Percentiles rank a stretch among this genome's conserved stretches.
Evolutionary conservation across 2,329 filamentous ascomycete genomes (phyloP).

Genomic region (Zasmidium citrigriseum): DNA sequence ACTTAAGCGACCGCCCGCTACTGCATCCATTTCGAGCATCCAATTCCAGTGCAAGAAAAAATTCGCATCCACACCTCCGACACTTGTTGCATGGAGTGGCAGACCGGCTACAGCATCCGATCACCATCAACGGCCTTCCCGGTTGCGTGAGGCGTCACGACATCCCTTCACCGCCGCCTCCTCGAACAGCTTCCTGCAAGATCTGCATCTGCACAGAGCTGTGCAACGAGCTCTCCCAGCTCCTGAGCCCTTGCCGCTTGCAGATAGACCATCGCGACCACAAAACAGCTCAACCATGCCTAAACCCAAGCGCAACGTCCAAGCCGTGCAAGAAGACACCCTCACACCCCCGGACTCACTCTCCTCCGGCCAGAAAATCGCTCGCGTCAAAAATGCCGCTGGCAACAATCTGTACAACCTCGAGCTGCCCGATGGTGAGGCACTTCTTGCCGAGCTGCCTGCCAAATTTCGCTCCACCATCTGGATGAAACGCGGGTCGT

Average conservation of each 20-base stretch:
- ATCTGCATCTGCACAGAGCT: too few species aligned
- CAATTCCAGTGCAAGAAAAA: neutral
- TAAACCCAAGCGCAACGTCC: conserved; percentile 73
- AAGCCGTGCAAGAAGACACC: conserved; percentile 75
- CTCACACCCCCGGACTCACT: conserved; percentile 59
- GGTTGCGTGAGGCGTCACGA: too few species aligned
- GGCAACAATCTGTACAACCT: conserved; percentile 90
- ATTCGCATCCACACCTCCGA: neutral
- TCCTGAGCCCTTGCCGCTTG: too few species aligned
- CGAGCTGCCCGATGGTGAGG: conserved; percentile 65
- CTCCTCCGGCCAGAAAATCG: conserved; percentile 61
- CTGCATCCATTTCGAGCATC: neutral
- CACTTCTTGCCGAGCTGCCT: conserved; percentile 77
- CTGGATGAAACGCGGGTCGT: conserved; percentile 88
- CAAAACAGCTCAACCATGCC: conserved; percentile 54
- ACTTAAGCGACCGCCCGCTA: neutral
- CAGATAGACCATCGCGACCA: too few species aligned
- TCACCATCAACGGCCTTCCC: too few species aligned
- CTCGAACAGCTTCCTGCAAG: too few species aligned
- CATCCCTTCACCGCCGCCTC: too few species aligned
- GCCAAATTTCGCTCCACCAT: conserved; percentile 86
- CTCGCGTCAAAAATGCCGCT: conserved; percentile 76
- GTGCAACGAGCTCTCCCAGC: too few species aligned
- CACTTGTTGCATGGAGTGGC: neutral
- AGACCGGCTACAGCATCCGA: neutral